Evolutionary conservation across 495 filamentous ascomycete genomes (phyloP).

Genomic region (Lasiosphaeris hirsuta): DNA sequence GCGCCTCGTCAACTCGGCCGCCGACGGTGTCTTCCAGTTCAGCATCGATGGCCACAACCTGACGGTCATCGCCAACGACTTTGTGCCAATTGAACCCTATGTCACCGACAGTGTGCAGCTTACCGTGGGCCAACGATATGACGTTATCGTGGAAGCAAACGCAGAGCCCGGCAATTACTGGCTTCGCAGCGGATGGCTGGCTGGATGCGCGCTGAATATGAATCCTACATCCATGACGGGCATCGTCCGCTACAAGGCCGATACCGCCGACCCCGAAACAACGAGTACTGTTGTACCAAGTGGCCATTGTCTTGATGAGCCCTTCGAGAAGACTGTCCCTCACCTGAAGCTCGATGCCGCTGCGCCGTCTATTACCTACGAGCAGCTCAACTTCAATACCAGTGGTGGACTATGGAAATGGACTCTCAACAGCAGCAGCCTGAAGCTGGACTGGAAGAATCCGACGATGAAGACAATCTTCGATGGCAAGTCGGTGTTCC

Average conservation of each 20-base stretch:
- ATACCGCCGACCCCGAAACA: conserved; percentile 31
- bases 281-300: conserved; percentile 21
- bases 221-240: conserved; percentile 48
- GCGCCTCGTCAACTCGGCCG: conserved; percentile 51
- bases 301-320: conserved; percentile 29
- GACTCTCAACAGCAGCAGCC: conserved; percentile 32
- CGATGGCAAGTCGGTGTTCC: conserved; percentile 25
- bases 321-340: conserved; percentile 29
- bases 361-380: conserved; percentile 15
- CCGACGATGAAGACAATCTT: conserved; percentile 30
- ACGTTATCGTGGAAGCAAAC: conserved; percentile 63
- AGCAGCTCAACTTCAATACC: conserved; percentile 19
- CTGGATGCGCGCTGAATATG: conserved; percentile 39
- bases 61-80: conserved; percentile 50
- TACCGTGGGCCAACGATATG: conserved; percentile 62
- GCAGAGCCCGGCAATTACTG: conserved; percentile 52
- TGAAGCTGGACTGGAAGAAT: conserved; percentile 32
- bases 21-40: conserved; percentile 36
- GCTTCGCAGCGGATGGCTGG: conserved; percentile 43
- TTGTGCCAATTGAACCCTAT: conserved; percentile 51
- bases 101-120: conserved; percentile 46
- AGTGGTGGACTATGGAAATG: conserved; percentile 26
- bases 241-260: conserved; percentile 53
- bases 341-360: conserved; percentile 30
- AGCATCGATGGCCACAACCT: conserved; percentile 51